A percentile compares a stretch with the other conserved stretches of the same genome.
phyloP scores from a whole-genome alignment of 805 yeast species.

The Wickerhamiella vanderwaltii region DNA sequence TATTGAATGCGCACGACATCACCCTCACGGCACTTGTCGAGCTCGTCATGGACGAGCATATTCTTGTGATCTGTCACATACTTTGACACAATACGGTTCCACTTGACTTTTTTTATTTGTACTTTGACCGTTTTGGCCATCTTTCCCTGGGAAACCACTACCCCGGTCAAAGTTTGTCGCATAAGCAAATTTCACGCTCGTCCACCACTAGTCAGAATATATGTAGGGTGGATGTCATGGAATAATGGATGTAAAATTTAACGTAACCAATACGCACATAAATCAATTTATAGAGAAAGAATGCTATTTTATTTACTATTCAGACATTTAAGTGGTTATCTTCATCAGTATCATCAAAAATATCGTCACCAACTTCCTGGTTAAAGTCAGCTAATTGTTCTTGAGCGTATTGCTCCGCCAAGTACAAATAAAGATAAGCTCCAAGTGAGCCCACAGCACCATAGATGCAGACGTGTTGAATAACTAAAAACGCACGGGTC shows the following conservation, averaged over 20 bases:
- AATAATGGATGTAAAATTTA: too few relatives aligned
- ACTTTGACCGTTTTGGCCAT: slow-evolving; percentile 94
- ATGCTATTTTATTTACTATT: too few relatives aligned
- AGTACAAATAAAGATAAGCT: slow-evolving; percentile 19
- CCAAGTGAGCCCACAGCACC: slow-evolving; percentile 23
- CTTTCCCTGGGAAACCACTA: slow-evolving; percentile 90
- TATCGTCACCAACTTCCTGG: slow-evolving; percentile 18
- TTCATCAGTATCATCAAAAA: slow-evolving; percentile 22
- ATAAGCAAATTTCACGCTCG: slow-evolving; percentile 27
- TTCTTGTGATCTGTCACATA: slow-evolving; percentile 69
- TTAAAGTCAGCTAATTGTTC: slow-evolving; percentile 14
- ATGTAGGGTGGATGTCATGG: not conserved
- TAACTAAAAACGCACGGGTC: slow-evolving; percentile 9
- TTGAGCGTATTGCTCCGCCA: slow-evolving; percentile 23
- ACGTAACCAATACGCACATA: not conserved
- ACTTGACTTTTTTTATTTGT: slow-evolving; percentile 64
- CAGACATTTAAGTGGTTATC: slow-evolving; percentile 19
- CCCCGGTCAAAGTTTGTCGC: slow-evolving; percentile 80
- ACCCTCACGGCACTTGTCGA: slow-evolving; percentile 82
- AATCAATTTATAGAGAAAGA: not conserved
- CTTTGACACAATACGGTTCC: slow-evolving; percentile 40
- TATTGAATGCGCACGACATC: slow-evolving; percentile 85
- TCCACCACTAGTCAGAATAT: not conserved
- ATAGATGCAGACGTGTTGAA: slow-evolving; percentile 17
- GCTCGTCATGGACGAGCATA: slow-evolving; percentile 88